Percentiles rank a stretch among this genome's conserved stretches.
phyloP scores from a whole-genome alignment of 352 stramenopile genomes.

The Sclerospora graminicola region DNA sequence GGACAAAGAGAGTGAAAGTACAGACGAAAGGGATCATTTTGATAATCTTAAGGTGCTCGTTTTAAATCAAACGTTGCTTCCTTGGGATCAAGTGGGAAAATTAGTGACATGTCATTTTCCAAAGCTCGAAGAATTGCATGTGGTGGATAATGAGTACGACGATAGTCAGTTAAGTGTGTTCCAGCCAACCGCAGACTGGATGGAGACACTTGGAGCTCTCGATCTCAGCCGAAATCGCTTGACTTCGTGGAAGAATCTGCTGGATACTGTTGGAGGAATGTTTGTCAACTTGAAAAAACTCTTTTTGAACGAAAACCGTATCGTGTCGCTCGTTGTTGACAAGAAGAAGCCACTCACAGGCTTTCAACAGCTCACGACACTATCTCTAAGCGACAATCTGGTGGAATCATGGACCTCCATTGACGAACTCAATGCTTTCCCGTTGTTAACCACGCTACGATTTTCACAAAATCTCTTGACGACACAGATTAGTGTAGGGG shows the following conservation, averaged over 20 bases:
- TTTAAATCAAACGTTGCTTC: conserved; percentile 49
- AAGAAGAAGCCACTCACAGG: background rate
- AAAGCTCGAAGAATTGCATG: conserved; percentile 37
- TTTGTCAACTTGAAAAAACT: conserved; percentile 51
- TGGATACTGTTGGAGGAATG: conserved; percentile 20
- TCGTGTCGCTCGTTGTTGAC: conserved; percentile 32
- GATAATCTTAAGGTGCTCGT: conserved; percentile 50
- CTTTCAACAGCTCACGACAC: conserved; percentile 39
- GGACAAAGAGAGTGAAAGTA: conserved; percentile 2
- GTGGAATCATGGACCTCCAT: conserved; percentile 71
- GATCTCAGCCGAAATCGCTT: conserved; percentile 60
- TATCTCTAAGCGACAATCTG: conserved; percentile 56
- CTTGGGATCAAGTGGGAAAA: conserved; percentile 23
- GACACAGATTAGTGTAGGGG: conserved; percentile 46
- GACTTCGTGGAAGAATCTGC: conserved; percentile 35
- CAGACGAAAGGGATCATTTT: conserved; percentile 8
- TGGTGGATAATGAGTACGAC: conserved; percentile 42
- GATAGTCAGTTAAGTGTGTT: conserved; percentile 31
- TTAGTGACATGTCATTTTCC: conserved; percentile 50
- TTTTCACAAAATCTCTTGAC: conserved; percentile 64
- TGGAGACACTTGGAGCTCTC: conserved; percentile 31
- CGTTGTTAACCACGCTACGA: conserved; percentile 41
- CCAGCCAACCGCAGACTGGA: conserved; percentile 8
- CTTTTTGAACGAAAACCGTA: conserved; percentile 45
- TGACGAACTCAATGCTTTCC: conserved; percentile 55